Conservation (phyloP, 495 filamentous ascomycete species). For the Aspergillus haitiensis region DNA sequence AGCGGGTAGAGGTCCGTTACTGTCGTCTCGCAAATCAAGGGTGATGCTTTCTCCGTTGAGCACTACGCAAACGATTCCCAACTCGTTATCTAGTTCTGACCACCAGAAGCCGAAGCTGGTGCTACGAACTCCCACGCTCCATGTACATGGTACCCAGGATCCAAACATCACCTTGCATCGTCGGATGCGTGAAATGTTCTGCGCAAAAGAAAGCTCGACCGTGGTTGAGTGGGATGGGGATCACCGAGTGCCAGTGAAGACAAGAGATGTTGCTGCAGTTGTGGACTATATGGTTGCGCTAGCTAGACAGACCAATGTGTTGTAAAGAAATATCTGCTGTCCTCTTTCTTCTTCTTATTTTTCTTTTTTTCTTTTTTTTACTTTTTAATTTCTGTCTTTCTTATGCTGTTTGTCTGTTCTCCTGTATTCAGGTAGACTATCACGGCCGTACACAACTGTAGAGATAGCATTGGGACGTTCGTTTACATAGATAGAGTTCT, state of each 20-base stretch:
- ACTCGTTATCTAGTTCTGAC: not conserved
- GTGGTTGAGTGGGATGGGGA: constrained; percentile 1
- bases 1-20: not conserved
- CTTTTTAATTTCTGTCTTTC: too few relatives aligned
- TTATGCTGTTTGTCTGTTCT: too few relatives aligned
- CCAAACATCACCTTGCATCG: not conserved
- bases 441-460: too few relatives aligned
- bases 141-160: not conserved
- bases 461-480: too few relatives aligned
- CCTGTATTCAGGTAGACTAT: too few relatives aligned
- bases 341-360: too few relatives aligned
- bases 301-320: too few relatives aligned
- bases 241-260: not conserved
- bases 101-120: not conserved
- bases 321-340: too few relatives aligned
- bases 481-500: too few relatives aligned
- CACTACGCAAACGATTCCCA: not conserved
- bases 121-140: not conserved
- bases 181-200: not conserved
- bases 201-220: not conserved
- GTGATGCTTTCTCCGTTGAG: not conserved
- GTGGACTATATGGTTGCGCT: not conserved
- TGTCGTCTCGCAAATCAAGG: not conserved
- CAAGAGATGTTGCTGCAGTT: not conserved
- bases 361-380: too few relatives aligned